These are phyloP conservation scores for Pseudoneurospora amorphoporcata DNA, from an alignment of 495 filamentous ascomycete species.

Conservation along the genomic window DNA sequence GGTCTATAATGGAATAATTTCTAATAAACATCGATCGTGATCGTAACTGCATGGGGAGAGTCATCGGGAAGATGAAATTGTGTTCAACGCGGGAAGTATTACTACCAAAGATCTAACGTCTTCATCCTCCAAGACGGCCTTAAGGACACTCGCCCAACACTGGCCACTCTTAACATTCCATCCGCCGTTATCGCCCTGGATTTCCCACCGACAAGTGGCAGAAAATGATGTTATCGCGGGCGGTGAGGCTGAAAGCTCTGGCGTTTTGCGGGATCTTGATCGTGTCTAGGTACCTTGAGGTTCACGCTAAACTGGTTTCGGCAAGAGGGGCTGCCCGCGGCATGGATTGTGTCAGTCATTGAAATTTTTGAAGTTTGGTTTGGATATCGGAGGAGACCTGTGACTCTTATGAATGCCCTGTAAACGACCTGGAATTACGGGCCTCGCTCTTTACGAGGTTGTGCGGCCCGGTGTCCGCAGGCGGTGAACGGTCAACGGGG, in stretches of 20 bases:
- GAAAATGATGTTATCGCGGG: slow-evolving; percentile 17
- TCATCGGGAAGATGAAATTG: background rate
- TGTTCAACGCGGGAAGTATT: background rate
- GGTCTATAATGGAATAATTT: no score
- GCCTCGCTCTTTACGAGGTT: background rate
- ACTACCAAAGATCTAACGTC: background rate
- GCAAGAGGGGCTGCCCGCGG: background rate
- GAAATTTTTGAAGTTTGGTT: slow-evolving; percentile 1
- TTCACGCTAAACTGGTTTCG: background rate
- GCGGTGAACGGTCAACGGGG: background rate
- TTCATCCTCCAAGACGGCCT: no score
- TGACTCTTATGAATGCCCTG: background rate
- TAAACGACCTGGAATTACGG: background rate
- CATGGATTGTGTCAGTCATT: background rate
- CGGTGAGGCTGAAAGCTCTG: slow-evolving; percentile 15
- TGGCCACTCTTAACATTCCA: no score
- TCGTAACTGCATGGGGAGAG: no score
- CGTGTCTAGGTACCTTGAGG: background rate
- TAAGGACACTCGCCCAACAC: no score
- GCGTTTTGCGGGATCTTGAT: slow-evolving; percentile 12
- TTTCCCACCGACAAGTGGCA: slow-evolving; percentile 20
- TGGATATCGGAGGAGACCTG: background rate
- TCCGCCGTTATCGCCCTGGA: slow-evolving; percentile 19
- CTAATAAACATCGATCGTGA: no score
- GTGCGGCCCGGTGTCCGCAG: background rate